These are phyloP conservation scores for Metschnikowia aberdeeniae DNA, from an alignment of 805 yeast genomes.

Conservation along the genomic window DNA sequence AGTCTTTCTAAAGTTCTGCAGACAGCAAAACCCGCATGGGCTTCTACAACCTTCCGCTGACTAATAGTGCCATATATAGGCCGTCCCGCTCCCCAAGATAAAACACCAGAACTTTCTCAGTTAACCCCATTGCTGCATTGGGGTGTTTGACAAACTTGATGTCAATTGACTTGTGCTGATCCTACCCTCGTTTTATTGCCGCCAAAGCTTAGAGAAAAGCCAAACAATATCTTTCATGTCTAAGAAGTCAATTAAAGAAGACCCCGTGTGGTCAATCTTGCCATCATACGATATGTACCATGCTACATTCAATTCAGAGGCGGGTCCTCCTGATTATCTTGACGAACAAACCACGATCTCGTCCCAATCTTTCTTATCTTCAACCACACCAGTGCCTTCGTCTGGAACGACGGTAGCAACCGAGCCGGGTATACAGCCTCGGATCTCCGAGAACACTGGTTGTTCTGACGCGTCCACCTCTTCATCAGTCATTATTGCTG, in stretches of 20 bases:
- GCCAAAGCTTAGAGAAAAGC: no score
- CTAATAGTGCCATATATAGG: no score
- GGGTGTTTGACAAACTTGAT: no score
- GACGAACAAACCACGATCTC: constrained; percentile 10
- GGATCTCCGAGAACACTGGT: background rate
- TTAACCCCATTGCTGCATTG: no score
- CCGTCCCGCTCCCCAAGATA: no score
- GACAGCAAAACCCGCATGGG: no score
- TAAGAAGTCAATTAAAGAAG: constrained; percentile 10
- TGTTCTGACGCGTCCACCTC: background rate
- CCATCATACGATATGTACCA: constrained; percentile 39
- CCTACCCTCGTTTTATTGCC: no score
- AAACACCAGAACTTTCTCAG: no score
- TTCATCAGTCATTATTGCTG: constrained; percentile 26
- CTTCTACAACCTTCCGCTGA: no score
- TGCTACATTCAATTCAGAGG: constrained; percentile 12
- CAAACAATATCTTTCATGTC: background rate
- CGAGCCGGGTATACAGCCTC: background rate
- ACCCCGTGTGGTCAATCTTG: constrained; percentile 35
- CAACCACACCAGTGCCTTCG: background rate
- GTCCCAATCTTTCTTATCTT: background rate
- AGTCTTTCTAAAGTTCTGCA: no score
- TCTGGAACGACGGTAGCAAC: background rate
- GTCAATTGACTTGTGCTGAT: no score
- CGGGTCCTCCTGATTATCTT: constrained; percentile 15